phyloP scores from a whole-genome alignment of 78 protist genomes.

The Dictyostelium intermedium region DNA sequence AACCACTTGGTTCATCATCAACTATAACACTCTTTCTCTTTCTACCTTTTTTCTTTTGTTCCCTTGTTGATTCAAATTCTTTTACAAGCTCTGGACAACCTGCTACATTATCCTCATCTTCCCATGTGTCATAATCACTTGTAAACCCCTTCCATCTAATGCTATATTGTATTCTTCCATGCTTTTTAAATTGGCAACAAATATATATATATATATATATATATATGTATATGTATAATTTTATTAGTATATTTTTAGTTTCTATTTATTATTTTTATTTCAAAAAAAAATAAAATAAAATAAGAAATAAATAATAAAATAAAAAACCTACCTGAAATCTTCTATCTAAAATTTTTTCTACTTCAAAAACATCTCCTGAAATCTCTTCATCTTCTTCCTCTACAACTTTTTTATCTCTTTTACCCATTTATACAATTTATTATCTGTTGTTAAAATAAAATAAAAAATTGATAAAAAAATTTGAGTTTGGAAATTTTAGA shows the following conservation, averaged over 20 bases:
- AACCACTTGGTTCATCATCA: neutral
- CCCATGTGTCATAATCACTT: neutral
- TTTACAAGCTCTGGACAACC: neutral
- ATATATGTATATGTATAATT: too few relatives aligned
- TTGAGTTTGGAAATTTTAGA: neutral
- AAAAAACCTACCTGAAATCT: neutral
- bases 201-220: too few relatives aligned
- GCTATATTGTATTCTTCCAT: neutral
- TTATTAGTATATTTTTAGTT: neutral
- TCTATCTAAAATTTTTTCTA: conserved; percentile 9
- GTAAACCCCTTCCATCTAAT: conserved; percentile 7
- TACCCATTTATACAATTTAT: neutral
- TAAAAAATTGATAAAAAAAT: too few relatives aligned
- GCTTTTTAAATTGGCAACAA: too few relatives aligned
- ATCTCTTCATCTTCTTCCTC: neutral
- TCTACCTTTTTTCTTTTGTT: neutral
- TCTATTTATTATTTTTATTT: neutral
- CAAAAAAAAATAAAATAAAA: neutral
- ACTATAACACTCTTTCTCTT: neutral
- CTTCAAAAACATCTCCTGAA: neutral
- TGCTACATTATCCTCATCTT: neutral
- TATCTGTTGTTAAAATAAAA: neutral
- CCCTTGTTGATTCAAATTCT: neutral
- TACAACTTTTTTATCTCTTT: too few relatives aligned
- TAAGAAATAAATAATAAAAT: neutral